Evolutionary conservation across 306 rosid genomes (phyloP), one percentile per base, ranked within the genome.

Genomic region (Pterocarpus macrocarpus): DNA sequence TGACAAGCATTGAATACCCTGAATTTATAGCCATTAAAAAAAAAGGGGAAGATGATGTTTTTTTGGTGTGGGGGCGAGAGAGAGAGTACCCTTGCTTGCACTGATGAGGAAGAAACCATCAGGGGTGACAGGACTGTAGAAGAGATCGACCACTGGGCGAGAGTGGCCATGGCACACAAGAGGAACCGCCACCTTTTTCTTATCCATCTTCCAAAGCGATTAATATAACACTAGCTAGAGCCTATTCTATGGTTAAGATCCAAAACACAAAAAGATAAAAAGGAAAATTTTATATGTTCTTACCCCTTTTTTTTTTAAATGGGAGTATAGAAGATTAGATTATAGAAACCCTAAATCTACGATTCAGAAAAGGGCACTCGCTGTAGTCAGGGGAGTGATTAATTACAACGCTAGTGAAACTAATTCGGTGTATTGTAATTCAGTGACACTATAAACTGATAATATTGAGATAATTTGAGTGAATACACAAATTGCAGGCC

Each of bases 41-140:
- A 38, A 5, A 28, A 43, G 7, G 15, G 35, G 35, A 43, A 71
- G 11, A 30, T 16, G 63, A 53, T 49, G 55, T 3, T 22, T 22
- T 22, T 22, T 39, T 5, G 52, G 12, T 3, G 52, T 39, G 2
- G 1, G n/a, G 59, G 35, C 22, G 56, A 45, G 10, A 52, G 17
- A 57, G 22, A 63, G 16, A 76, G 36, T 86, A 95, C 99, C 99
- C 84, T 95, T 95, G 94, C 99, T 95, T 68, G 99, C 99, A 76
- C 99, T 95, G 84, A 95, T 93, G 85, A 94, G 94, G 80, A 94
- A 94, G 86, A 90, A 94, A 0, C 98, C 98, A 88, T 94, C 98
- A 1, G 94, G 93, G 32, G 98, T 94, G 71, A 92, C 82, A 14
- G 97, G 97, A 82, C 98, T 94, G 87, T 94, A 94, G 80, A 83